Percentiles rank a stretch among this genome's conserved stretches.
Evolutionary conservation across 2,329 filamentous ascomycete species (phyloP).

Genomic region (Aspergillus thermomutatus): DNA sequence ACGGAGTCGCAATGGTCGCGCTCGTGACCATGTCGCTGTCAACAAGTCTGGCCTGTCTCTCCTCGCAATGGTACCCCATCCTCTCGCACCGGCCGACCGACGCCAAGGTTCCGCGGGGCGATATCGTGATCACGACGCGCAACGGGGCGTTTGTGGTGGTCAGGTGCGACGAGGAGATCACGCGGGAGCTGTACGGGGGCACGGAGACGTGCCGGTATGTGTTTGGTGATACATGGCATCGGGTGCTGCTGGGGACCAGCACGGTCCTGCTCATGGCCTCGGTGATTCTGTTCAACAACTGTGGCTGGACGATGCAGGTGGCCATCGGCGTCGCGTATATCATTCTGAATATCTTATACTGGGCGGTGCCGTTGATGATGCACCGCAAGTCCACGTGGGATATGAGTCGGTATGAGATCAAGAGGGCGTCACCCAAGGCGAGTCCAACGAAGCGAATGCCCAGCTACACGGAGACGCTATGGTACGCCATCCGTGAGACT

Average conservation of each 20-base stretch:
- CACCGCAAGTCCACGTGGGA: conserved; percentile 53
- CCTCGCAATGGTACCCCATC: conserved; percentile 56
- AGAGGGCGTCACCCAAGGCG: conserved; percentile 44
- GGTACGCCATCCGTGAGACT: conserved; percentile 58
- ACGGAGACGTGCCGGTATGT: conserved; percentile 60
- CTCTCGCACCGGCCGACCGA: conserved; percentile 51
- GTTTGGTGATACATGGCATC: conserved; percentile 48
- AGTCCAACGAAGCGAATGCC: conserved; percentile 18
- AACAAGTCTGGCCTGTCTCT: conserved; percentile 54
- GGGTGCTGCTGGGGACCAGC: conserved; percentile 54
- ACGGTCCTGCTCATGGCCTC: conserved; percentile 61
- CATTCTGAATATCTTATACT: conserved; percentile 58
- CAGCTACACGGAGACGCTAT: conserved; percentile 56
- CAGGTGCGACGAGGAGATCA: conserved; percentile 57
- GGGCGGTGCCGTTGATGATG: conserved; percentile 52
- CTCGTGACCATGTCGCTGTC: conserved; percentile 52
- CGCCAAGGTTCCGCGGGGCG: conserved; percentile 51
- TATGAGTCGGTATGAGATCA: conserved; percentile 49
- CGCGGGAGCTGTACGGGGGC: conserved; percentile 60
- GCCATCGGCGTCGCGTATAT: conserved; percentile 59
- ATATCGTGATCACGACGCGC: conserved; percentile 61
- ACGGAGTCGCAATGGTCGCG: conserved; percentile 53
- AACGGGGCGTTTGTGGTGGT: conserved; percentile 60
- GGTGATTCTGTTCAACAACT: conserved; percentile 61
- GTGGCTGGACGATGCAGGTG: conserved; percentile 58